A percentile compares a stretch with the other conserved stretches of the same genome.
Evolutionary conservation across 2,329 filamentous ascomycete species (phyloP).

Genomic region (Epichloe sibirici): DNA sequence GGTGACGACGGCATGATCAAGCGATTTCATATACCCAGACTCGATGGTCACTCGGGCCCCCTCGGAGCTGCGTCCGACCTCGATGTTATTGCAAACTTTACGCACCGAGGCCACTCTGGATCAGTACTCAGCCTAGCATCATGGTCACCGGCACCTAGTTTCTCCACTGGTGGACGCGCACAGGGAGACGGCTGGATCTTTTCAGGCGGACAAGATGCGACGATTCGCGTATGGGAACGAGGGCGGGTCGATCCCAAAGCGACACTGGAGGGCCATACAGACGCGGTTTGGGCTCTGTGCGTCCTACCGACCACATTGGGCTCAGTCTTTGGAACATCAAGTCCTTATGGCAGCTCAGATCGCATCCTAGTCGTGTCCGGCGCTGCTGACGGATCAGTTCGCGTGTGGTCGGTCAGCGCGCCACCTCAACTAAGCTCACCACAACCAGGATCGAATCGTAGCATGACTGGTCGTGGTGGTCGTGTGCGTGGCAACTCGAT

Average conservation of each 20-base stretch:
- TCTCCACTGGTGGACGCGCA: slow-evolving; percentile 76
- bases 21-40: slow-evolving; percentile 86
- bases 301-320: slow-evolving; percentile 77
- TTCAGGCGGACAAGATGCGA: slow-evolving; percentile 88
- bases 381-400: slow-evolving; percentile 78
- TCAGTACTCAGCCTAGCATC: slow-evolving; percentile 78
- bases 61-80: slow-evolving; percentile 58
- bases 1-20: slow-evolving; percentile 95
- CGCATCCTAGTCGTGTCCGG: slow-evolving; percentile 85
- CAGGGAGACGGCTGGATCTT: slow-evolving; percentile 97
- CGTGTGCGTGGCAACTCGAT: slow-evolving; percentile 84
- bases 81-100: slow-evolving; percentile 88
- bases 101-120: slow-evolving; percentile 86
- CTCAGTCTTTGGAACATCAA: slow-evolving; percentile 65
- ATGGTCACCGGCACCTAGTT: slow-evolving; percentile 77
- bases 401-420: slow-evolving; percentile 88
- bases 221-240: slow-evolving; percentile 88
- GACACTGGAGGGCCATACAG: slow-evolving; percentile 84
- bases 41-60: slow-evolving; percentile 40
- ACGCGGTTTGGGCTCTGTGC: slow-evolving; percentile 92
- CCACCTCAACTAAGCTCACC: slow-evolving; percentile 79
- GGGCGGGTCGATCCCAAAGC: slow-evolving; percentile 91
- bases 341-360: slow-evolving; percentile 67
- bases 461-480: slow-evolving; percentile 47
- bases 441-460: slow-evolving; percentile 52